Conservation (phyloP, 2,329 filamentous ascomycete species). For the Phaeosphaeria sp. region DNA sequence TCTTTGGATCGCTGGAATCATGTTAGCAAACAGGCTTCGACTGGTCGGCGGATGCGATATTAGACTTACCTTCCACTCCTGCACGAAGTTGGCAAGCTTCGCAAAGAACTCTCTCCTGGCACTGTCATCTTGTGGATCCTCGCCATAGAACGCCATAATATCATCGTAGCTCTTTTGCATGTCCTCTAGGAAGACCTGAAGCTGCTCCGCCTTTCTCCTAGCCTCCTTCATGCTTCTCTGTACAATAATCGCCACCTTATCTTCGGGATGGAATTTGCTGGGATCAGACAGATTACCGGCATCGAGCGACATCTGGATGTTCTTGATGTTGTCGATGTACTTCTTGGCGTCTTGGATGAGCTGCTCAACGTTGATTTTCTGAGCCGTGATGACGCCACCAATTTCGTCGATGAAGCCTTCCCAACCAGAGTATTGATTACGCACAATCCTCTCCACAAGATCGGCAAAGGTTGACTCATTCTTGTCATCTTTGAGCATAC, state of each 20-base stretch:
- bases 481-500: conserved; percentile 99
- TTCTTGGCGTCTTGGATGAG: conserved; percentile 84
- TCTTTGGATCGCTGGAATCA: conserved; percentile 76
- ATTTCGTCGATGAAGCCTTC: conserved; percentile 89
- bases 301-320: conserved; percentile 90
- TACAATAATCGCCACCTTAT: conserved; percentile 89
- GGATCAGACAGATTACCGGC: conserved; percentile 93
- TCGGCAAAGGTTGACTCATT: conserved; percentile 97
- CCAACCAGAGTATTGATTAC: conserved; percentile 96
- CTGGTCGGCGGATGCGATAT: not conserved
- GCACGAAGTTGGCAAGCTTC: conserved; percentile 88
- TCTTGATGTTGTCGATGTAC: conserved; percentile 94
- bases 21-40: conserved; percentile 7
- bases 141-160: conserved; percentile 95
- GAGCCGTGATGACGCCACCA: conserved; percentile 73
- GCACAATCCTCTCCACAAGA: conserved; percentile 93
- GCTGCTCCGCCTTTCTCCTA: conserved; percentile 91
- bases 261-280: conserved; percentile 97
- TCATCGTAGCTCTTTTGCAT: conserved; percentile 92
- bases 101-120: conserved; percentile 94
- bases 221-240: conserved; percentile 97
- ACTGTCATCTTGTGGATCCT: conserved; percentile 90
- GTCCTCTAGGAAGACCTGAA: conserved; percentile 91
- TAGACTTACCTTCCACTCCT: conserved; percentile 79
- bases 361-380: conserved; percentile 96